Percentiles rank a stretch among this genome's conserved stretches.
Conservation (phyloP, 78 protist genomes). For the Mastigamoeba balamuthi region DNA sequence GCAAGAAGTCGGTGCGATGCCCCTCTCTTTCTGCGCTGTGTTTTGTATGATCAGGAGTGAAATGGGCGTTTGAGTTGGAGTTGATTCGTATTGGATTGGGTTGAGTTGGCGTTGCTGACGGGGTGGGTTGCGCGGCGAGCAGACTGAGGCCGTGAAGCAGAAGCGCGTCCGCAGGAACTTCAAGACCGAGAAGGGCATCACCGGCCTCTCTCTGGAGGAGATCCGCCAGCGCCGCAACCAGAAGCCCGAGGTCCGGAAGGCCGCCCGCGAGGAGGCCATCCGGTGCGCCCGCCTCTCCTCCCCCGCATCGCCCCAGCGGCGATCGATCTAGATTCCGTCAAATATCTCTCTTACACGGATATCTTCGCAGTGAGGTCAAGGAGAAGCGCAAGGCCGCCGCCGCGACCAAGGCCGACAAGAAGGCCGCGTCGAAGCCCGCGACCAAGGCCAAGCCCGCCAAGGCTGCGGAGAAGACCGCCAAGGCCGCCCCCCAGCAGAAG, state of each 20-base stretch:
- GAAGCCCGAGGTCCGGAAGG: slow-evolving; percentile 53
- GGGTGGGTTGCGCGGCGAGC: too few species aligned
- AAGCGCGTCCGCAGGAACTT: slow-evolving; percentile 32
- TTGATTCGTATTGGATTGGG: too few species aligned
- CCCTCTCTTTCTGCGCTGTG: too few species aligned
- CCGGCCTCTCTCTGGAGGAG: slow-evolving; percentile 66
- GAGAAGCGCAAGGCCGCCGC: slow-evolving; percentile 47
- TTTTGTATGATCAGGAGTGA: too few species aligned
- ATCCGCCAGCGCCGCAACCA: slow-evolving; percentile 47
- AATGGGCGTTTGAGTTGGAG: too few species aligned
- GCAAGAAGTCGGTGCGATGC: slow-evolving; percentile 28
- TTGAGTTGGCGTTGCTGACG: too few species aligned
- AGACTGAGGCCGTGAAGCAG: slow-evolving; percentile 25
- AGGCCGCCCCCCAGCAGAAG: not conserved
- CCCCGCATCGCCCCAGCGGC: not conserved
- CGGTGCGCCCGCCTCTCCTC: not conserved
- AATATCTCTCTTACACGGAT: not conserved
- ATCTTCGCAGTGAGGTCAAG: slow-evolving; percentile 33
- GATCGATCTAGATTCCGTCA: not conserved
- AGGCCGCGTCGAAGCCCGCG: not conserved
- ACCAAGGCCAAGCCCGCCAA: not conserved
- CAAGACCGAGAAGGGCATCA: slow-evolving; percentile 54
- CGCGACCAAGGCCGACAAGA: too few species aligned
- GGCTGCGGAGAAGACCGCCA: slow-evolving; percentile 9
- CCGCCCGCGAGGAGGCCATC: slow-evolving; percentile 57